phyloP scores from a whole-genome alignment of 345 rosid genomes.

The Gynandropsis gynandra region DNA sequence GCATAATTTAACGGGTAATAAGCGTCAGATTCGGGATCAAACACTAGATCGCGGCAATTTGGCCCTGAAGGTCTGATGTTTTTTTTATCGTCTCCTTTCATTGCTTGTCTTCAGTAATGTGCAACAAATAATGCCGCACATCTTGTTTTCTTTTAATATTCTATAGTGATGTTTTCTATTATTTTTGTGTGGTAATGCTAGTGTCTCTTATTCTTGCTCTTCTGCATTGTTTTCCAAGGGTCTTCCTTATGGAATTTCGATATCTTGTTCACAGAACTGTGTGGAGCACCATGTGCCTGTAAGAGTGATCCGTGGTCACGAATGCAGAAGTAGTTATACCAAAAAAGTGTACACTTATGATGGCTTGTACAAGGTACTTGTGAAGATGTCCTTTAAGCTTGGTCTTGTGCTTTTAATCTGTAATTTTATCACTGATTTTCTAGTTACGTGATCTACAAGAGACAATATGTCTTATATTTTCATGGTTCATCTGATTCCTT shows the following conservation, averaged over 20 bases:
- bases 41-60: slow-evolving; percentile 67
- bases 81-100: not conserved
- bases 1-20: slow-evolving; percentile 67
- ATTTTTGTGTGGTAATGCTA: not conserved
- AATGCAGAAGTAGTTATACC: slow-evolving; percentile 52
- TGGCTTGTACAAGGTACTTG: slow-evolving; percentile 76
- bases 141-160: slow-evolving; percentile 1
- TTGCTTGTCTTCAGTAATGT: not conserved
- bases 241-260: slow-evolving; percentile 10
- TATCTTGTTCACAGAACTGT: slow-evolving; percentile 50
- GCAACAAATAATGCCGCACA: not conserved
- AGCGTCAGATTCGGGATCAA: slow-evolving; percentile 79
- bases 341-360: slow-evolving; percentile 79
- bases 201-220: not conserved
- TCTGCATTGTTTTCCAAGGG: not conserved
- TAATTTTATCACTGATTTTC: slow-evolving; percentile 9
- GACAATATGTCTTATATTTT: not conserved
- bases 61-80: slow-evolving; percentile 68
- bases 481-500: slow-evolving; percentile 1
- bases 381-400: slow-evolving; percentile 2
- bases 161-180: slow-evolving; percentile 1
- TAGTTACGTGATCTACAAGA: not conserved
- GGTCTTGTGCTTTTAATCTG: slow-evolving; percentile 2
- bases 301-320: slow-evolving; percentile 83
- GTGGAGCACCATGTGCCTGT: slow-evolving; percentile 55